Evolutionary conservation across 2,329 filamentous ascomycete species (phyloP), one percentile per base, ranked within the genome.

Genomic region (Arthroderma sp.): DNA sequence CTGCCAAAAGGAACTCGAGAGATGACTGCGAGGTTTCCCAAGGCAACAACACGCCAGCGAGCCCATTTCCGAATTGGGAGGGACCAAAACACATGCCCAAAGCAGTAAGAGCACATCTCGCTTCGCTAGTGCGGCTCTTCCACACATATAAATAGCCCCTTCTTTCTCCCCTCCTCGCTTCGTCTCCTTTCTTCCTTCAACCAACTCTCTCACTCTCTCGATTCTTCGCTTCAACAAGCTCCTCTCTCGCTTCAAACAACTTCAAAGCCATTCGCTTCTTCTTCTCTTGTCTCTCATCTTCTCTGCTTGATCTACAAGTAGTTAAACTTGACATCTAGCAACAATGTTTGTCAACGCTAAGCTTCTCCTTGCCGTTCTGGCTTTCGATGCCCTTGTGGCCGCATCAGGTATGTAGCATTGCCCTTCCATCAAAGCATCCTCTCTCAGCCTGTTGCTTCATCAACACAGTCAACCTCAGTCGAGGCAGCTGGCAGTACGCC

Each of bases 291-390:
- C 22, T 43, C 10, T 29, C 22, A 37, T 11, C n/a, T 43, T 44
- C 27, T 50, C 50, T 45, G n/a, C 34, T 6, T 42, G 30, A 41
- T 33, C 6, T 43, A 32, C 32, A 29, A 28, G 10, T 6, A 40
- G 38, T 5, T 11, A 36, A 11, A 28, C 22, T 33, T 15, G 6
- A 34, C 33, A 11, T 10, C 27, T 5, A 42, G 32, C 31, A 33
- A 52, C 36, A 11, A 47, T 50, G 38, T 46, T 36, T 39, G 11
- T 43, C 41, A 53, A 54, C 45, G 33, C 49, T 11, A 29, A 53
- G 10, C 34, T 58, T 27, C 45, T 54, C 10, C 9, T 58, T 29
- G 47, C 51, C 47, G 38, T 55, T 34, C 49, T 53, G 49, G 40
- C 53, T n/a, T 39, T 57, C 38, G 48, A 48, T 31, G 37, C 44